phyloP scores from a whole-genome alignment of 257 asterid genomes.

The Solanum bukasovii region DNA sequence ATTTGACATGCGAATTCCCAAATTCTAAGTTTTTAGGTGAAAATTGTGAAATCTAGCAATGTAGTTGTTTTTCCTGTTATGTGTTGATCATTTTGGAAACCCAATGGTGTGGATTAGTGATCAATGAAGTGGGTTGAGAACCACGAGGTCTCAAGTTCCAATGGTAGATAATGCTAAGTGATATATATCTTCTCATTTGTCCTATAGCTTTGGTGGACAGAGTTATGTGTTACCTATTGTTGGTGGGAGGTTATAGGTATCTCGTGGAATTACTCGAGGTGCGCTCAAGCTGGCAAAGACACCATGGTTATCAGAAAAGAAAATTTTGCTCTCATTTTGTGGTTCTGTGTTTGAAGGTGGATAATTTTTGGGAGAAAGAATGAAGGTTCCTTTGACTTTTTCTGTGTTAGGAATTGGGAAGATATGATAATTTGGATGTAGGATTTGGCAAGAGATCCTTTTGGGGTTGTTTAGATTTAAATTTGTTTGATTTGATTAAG shows the following conservation, averaged over 20 bases:
- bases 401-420: neutral
- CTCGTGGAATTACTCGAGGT: neutral
- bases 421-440: neutral
- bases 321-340: neutral
- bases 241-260: neutral
- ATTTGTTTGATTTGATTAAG: neutral
- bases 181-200: neutral
- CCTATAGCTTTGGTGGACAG: neutral
- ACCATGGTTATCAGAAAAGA: neutral
- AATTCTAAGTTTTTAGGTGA: neutral
- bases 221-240: neutral
- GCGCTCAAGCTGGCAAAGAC: neutral
- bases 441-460: neutral
- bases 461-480: neutral
- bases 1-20: neutral
- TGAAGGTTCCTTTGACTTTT: neutral
- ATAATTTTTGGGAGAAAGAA: neutral
- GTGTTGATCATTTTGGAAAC: neutral
- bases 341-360: neutral
- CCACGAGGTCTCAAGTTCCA: neutral
- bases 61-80: neutral
- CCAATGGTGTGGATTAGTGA: neutral
- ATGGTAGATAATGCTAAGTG: neutral
- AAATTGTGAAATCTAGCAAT: neutral
- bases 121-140: neutral